phyloP scores from a whole-genome alignment of 108 stramenopile genomes.

The Skeletonema grethae region DNA sequence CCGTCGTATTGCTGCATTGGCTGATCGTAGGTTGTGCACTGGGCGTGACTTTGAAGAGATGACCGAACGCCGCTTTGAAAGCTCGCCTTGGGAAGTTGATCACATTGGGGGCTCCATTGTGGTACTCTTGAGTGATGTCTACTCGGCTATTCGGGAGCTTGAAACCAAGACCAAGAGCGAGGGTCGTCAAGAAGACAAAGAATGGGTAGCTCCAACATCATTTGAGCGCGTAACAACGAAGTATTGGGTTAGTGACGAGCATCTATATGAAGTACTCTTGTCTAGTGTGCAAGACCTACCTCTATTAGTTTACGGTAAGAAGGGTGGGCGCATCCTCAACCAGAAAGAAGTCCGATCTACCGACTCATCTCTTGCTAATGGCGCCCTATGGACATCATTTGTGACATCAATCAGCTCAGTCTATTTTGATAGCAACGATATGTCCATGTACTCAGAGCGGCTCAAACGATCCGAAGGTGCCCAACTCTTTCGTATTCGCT shows the following conservation, averaged over 20 bases:
- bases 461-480: constrained; percentile 36
- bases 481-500: constrained; percentile 37
- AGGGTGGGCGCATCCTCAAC: background rate
- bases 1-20: constrained; percentile 5
- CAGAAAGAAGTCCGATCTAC: background rate
- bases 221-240: constrained; percentile 45
- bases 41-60: constrained; percentile 5
- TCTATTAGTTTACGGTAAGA: constrained; percentile 44
- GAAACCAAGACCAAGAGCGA: background rate
- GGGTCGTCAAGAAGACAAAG: constrained; percentile 5
- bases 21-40: background rate
- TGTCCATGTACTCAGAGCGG: constrained; percentile 45
- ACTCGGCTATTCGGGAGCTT: constrained; percentile 7
- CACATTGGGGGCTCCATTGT: background rate
- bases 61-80: constrained; percentile 5
- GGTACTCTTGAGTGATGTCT: constrained; percentile 24
- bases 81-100: constrained; percentile 2
- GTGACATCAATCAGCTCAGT: constrained; percentile 39
- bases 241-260: constrained; percentile 42
- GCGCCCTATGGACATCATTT: constrained; percentile 33
- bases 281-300: constrained; percentile 28
- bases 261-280: constrained; percentile 31
- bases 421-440: constrained; percentile 46
- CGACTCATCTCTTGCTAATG: background rate
- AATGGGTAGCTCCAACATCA: constrained; percentile 20